A percentile compares a stretch with the other conserved stretches of the same genome.
Conservation (phyloP, 257 asterid genomes). For the Rubia yunnanensis region DNA sequence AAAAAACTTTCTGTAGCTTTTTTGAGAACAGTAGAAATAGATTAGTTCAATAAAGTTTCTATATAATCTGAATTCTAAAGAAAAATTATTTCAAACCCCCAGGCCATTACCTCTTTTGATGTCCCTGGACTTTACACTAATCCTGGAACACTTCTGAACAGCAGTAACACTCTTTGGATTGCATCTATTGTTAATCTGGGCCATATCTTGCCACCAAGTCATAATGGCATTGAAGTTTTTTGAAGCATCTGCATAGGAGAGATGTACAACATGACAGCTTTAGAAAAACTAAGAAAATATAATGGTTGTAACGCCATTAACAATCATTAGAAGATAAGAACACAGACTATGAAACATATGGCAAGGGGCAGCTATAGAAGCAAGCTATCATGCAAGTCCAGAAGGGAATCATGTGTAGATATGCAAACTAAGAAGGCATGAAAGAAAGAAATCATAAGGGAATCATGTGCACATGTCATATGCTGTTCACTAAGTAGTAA, state of each 20-base stretch:
- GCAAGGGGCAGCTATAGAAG: background rate
- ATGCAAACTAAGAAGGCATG: background rate
- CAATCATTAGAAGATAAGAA: background rate
- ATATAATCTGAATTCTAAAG: background rate
- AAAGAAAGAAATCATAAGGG: background rate
- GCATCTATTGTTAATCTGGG: slow-evolving; percentile 68
- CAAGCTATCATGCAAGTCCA: background rate
- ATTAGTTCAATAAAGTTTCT: background rate
- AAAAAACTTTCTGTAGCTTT: background rate
- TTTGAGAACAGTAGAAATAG: background rate
- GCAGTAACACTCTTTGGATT: slow-evolving; percentile 24
- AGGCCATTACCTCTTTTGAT: slow-evolving; percentile 47
- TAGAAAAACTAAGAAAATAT: slow-evolving; percentile 6
- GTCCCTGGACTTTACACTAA: slow-evolving; percentile 26
- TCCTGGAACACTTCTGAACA: slow-evolving; percentile 22
- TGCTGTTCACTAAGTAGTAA: background rate
- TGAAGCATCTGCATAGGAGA: slow-evolving; percentile 44
- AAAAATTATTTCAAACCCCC: background rate
- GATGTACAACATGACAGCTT: background rate
- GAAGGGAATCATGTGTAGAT: background rate
- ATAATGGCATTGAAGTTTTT: slow-evolving; percentile 75
- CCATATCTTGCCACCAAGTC: slow-evolving; percentile 99
- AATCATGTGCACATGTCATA: background rate
- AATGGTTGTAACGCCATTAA: slow-evolving; percentile 7
- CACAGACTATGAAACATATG: background rate